Percentiles rank a stretch among this genome's conserved stretches.
phyloP scores from a whole-genome alignment of 192 early-diverging fungal species.

The Ambispora gerdemannii region DNA sequence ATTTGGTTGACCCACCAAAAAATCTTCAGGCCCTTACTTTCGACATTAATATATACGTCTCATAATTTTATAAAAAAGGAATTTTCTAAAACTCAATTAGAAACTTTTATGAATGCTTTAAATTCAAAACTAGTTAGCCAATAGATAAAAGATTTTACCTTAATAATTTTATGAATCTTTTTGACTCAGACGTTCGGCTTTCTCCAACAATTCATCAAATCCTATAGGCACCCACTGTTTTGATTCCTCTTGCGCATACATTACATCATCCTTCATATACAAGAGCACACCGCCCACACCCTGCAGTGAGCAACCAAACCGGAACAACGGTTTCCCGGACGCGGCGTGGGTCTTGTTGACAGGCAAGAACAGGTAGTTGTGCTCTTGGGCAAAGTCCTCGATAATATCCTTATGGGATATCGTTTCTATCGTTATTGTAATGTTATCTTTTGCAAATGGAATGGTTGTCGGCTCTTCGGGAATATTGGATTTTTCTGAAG shows the following conservation, averaged over 20 bases:
- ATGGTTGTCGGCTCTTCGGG: constrained; percentile 13
- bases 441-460: constrained; percentile 24
- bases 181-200: no score
- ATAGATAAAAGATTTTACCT: no score
- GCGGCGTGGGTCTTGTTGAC: constrained; percentile 46
- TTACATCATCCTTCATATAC: constrained; percentile 62
- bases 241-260: constrained; percentile 53
- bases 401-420: constrained; percentile 58
- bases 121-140: no score
- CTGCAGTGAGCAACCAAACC: constrained; percentile 46
- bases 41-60: no score
- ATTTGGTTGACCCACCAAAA: no score
- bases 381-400: constrained; percentile 51
- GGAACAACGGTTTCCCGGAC: constrained; percentile 56
- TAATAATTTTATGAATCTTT: no score
- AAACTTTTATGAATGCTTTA: no score
- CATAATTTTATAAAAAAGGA: no score
- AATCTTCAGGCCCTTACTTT: no score
- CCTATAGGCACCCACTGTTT: constrained; percentile 53
- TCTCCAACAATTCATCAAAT: constrained; percentile 46
- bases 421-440: constrained; percentile 33
- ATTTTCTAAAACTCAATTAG: no score
- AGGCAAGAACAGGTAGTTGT: constrained; percentile 55
- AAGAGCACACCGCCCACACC: constrained; percentile 50
- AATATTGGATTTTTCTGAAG: constrained; percentile 19